phyloP scores from a whole-genome alignment of 2,329 filamentous ascomycete species.

The Ustilaginoidea virens region DNA sequence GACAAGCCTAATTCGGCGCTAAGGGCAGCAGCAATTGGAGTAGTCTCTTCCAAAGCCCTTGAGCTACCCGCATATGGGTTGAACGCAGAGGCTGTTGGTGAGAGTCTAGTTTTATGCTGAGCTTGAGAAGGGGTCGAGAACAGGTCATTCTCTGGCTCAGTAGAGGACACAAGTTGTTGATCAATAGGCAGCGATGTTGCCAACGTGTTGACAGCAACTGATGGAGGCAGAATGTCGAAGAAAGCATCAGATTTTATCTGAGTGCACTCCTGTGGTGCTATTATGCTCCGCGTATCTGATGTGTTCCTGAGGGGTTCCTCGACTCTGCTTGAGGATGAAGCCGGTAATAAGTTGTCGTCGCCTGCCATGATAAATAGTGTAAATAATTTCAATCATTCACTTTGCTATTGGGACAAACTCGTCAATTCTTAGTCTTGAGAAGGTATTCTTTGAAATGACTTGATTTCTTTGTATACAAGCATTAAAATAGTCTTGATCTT shows the following conservation, averaged over 20 bases:
- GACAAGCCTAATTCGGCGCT: slow-evolving; percentile 31
- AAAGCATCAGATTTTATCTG: neutral
- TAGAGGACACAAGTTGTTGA: slow-evolving; percentile 10
- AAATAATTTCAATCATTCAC: neutral
- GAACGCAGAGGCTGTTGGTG: slow-evolving; percentile 48
- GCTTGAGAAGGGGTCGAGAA: slow-evolving; percentile 29
- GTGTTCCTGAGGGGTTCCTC: neutral
- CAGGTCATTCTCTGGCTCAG: slow-evolving; percentile 32
- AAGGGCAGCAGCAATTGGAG: slow-evolving; percentile 19
- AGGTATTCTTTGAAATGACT: no score
- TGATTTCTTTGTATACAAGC: no score
- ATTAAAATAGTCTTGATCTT: no score
- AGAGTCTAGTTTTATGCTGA: slow-evolving; percentile 32
- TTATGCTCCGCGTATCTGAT: neutral
- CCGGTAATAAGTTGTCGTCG: no score
- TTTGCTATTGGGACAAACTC: no score
- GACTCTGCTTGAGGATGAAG: neutral
- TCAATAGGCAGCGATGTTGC: slow-evolving; percentile 12
- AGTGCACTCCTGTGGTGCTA: neutral
- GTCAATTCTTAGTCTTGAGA: no score
- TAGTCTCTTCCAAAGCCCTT: slow-evolving; percentile 8
- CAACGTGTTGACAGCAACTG: slow-evolving; percentile 4
- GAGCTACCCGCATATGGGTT: slow-evolving; percentile 24
- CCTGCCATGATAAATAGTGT: slow-evolving; percentile 2
- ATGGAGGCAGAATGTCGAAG: slow-evolving; percentile 19